Evolutionary conservation across 306 rosid species (phyloP), one percentile per base, ranked within the genome.

Genomic region (Trichosanthes cucumerina): DNA sequence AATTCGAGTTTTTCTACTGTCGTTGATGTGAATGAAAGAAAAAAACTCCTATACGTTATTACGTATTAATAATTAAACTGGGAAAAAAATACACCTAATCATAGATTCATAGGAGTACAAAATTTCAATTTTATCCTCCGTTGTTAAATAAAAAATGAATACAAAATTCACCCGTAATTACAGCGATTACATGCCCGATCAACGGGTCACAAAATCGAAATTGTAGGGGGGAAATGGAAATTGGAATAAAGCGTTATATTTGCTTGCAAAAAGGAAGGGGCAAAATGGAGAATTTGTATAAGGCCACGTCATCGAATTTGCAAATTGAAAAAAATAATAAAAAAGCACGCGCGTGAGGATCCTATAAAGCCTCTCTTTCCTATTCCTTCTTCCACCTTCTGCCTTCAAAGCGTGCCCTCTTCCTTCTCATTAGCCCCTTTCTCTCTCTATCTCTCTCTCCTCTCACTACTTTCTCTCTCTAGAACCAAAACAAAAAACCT

Each of bases 161-260:
- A 56, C 4, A 56, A 71, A 44, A 23, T 26, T 49, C 26, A 49
- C 5, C 23, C 38, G 79, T 39, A 56, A 36, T 23, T n/a, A n/a
- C 1, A 4, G 47, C 64, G 41, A 75, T 34, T 0, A 54, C 19
- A 19, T 49, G 77, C 80, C 4, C 18, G 68, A 89, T 85, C 85
- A 88, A 88, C 88, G 87, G 90, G 78, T 82, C 82, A 70, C 9
- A 80, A 88, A 80, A 80, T 92, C 87, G 80, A 88, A 87, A 16
- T 8, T 18, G 8, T 26, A 6, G 43, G 9, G 57, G 6, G 41
- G n/a, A 39, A 31, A 31, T 16, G 23, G 24, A 34, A 39, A 31
- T 14, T 16, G 23, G 24, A 34, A 36, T 47, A 73, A 73, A 73
- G 59, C 59, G 28, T 47, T 28, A 73, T 6, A 34, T 15, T 9